Evolutionary conservation across 2,329 filamentous ascomycete species (phyloP), one percentile per base, ranked within the genome.

Genomic region (Zopfia rhizophila): DNA sequence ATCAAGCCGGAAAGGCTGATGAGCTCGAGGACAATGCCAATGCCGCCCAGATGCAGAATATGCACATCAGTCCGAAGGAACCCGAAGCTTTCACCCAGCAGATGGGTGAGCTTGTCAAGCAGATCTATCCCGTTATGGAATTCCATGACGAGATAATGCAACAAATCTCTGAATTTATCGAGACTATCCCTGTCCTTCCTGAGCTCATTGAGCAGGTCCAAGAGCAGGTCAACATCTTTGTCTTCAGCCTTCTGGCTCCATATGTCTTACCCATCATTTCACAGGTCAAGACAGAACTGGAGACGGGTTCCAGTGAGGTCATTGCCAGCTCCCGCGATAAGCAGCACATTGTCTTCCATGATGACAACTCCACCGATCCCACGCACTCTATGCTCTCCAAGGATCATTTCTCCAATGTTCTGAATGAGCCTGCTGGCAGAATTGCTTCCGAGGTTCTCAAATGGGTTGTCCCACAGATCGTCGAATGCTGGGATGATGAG

Each of bases 351-450:
- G 91, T 97, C 37, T 97, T 96, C 72, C 75, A 89, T 31, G 86
- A 97, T 56, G 87, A 95, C 64, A 53, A 82, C 38, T 88, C 78
- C 53, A 85, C 84, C 14, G 88, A 97, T 64, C 93, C 92, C 0
- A 97, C 92, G 1, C 92, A 97, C 76, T 95, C 90, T 14, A 96
- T 96, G 92, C 78, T 97, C 39, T 91, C 91, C 48, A 97, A 97
- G 76, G 92, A 97, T 63, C 92, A 97, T 73, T 97, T 97, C 72
- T 89, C 88, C 54, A 95, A 95, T 65, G 79, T 88, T 22, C 81
- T 97, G 48, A 97, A 97, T 68, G 91, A 96, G 68, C 83, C 91
- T 30, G 92, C 91, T 32, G 92, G 92, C 44, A 88, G 87, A 62
- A 84, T 91, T 48, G 91, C 92, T 18, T 89, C 87, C 53, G 83